phyloP scores from a whole-genome alignment of 495 filamentous ascomycete species.

The Pseudomonodictys pantanalensis region DNA sequence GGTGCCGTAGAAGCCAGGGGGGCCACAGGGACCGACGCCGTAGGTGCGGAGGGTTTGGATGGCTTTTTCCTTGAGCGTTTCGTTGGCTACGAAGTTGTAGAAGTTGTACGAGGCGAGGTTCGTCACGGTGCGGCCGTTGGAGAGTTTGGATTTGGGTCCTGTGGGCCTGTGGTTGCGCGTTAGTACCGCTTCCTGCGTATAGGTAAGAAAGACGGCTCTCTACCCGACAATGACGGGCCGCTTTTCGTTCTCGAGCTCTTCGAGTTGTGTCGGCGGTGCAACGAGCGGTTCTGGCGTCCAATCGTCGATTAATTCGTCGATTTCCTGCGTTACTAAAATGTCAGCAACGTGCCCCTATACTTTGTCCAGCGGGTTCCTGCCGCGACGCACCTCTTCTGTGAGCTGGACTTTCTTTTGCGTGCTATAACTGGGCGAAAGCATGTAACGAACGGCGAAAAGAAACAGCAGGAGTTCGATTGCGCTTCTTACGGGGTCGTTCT shows the following conservation, averaged over 20 bases:
- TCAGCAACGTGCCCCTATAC: constrained; percentile 12
- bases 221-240: constrained; percentile 85
- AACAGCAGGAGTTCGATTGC: constrained; percentile 93
- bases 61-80: constrained; percentile 88
- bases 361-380: background rate
- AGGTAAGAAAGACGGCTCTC: constrained; percentile 17
- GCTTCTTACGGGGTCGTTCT: constrained; percentile 90
- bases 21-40: constrained; percentile 93
- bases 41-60: constrained; percentile 91
- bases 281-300: constrained; percentile 96
- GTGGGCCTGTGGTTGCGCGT: constrained; percentile 63
- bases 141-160: constrained; percentile 81
- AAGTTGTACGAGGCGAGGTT: constrained; percentile 95
- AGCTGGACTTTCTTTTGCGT: constrained; percentile 81
- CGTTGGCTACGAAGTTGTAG: constrained; percentile 93
- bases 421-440: constrained; percentile 85
- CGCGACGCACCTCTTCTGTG: constrained; percentile 68
- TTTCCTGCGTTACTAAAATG: constrained; percentile 63
- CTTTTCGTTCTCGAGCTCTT: constrained; percentile 80
- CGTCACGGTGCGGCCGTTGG: constrained; percentile 82
- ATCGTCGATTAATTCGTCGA: constrained; percentile 95
- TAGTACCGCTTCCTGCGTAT: background rate
- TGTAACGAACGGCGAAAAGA: constrained; percentile 90
- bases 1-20: constrained; percentile 95
- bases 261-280: constrained; percentile 62